Conservation (phyloP, 257 asterid species). For the Knoxia roxburghii region DNA sequence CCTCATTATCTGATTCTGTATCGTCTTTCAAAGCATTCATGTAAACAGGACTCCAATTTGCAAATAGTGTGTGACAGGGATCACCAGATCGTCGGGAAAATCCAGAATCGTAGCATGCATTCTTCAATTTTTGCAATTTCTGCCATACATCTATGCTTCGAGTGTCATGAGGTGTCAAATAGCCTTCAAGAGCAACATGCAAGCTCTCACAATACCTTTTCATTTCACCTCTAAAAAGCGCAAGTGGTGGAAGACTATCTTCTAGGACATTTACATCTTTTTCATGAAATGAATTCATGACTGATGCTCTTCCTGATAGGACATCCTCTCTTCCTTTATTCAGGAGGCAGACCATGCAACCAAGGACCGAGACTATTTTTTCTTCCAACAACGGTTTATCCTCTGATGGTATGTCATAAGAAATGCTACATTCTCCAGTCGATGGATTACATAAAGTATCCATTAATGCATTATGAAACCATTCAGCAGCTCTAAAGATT, state of each 20-base stretch:
- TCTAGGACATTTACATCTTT: constrained; percentile 47
- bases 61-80: constrained; percentile 74
- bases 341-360: constrained; percentile 92
- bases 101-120: constrained; percentile 82
- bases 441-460: constrained; percentile 84
- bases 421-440: constrained; percentile 87
- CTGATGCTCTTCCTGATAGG: constrained; percentile 66
- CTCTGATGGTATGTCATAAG: constrained; percentile 75
- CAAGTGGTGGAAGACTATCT: constrained; percentile 78
- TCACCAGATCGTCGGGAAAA: constrained; percentile 63
- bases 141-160: constrained; percentile 75
- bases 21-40: constrained; percentile 48
- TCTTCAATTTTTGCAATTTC: constrained; percentile 77
- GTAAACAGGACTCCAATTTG: constrained; percentile 80
- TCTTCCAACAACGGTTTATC: constrained; percentile 78
- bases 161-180: constrained; percentile 70
- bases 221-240: constrained; percentile 89
- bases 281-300: constrained; percentile 51
- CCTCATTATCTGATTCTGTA: constrained; percentile 34
- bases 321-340: constrained; percentile 95
- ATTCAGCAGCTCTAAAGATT: constrained; percentile 89
- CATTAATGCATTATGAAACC: constrained; percentile 80
- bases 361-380: constrained; percentile 86
- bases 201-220: constrained; percentile 94
- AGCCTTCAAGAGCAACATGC: constrained; percentile 79